Percentiles rank a stretch among this genome's conserved stretches.
These are phyloP conservation scores for Coriaria nepalensis DNA, from an alignment of 306 rosid genomes.

Conservation along the genomic window DNA sequence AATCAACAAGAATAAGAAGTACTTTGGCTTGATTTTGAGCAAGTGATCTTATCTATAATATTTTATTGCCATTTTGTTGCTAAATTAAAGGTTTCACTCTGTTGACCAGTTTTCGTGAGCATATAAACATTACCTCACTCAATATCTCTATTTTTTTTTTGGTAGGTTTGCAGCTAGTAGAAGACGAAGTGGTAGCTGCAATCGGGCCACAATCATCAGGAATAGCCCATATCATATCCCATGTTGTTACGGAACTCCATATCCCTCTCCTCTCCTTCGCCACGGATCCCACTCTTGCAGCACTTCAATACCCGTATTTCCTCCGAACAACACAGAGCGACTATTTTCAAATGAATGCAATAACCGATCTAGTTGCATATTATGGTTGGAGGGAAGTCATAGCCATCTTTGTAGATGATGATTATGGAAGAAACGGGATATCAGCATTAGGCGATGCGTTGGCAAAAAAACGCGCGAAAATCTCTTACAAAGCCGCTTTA, in stretches of 20 bases:
- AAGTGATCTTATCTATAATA: no score
- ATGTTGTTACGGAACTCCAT: constrained; percentile 79
- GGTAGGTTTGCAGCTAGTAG: constrained; percentile 77
- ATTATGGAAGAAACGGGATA: constrained; percentile 68
- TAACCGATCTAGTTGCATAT: constrained; percentile 56
- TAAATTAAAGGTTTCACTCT: background rate
- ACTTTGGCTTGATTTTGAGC: no score
- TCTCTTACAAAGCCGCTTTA: constrained; percentile 66
- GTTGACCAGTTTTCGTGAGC: background rate
- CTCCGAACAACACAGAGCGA: constrained; percentile 70
- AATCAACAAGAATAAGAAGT: no score
- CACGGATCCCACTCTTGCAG: constrained; percentile 70
- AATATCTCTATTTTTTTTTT: constrained; percentile 14
- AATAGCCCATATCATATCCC: constrained; percentile 80
- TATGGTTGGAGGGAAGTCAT: constrained; percentile 70
- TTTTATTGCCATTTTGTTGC: background rate
- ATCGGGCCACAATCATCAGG: constrained; percentile 96
- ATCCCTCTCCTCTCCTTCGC: constrained; percentile 86
- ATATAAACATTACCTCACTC: background rate
- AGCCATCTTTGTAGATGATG: constrained; percentile 77
- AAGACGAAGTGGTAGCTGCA: constrained; percentile 53
- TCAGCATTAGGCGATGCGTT: constrained; percentile 57
- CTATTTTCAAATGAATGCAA: constrained; percentile 65
- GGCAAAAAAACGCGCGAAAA: constrained; percentile 54
- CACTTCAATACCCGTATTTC: constrained; percentile 72